Conservation (phyloP, 768 basidiomycete genomes). For the Rhizopogon roseolus region DNA sequence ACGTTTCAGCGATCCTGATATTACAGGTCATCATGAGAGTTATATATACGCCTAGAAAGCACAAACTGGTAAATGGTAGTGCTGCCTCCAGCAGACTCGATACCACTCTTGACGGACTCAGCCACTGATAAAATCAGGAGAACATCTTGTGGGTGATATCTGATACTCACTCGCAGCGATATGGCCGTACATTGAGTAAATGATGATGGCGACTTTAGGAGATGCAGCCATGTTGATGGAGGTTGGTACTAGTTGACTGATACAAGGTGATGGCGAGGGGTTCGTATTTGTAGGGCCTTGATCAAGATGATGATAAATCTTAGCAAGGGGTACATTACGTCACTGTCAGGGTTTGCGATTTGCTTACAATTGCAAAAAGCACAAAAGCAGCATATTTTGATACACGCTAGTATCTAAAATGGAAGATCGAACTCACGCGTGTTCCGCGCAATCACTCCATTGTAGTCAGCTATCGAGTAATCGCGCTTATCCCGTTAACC, state of each 20-base stretch:
- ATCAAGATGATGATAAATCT: neutral
- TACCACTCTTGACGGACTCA: conserved; percentile 41
- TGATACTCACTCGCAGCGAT: conserved; percentile 53
- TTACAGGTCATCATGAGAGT: neutral
- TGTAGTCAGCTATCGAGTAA: neutral
- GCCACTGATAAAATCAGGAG: conserved; percentile 46
- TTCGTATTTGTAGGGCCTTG: neutral
- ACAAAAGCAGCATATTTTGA: neutral
- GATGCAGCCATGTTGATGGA: conserved; percentile 30
- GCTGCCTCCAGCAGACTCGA: conserved; percentile 43
- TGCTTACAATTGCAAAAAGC: neutral
- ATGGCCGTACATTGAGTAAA: conserved; percentile 75
- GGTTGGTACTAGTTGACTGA: neutral
- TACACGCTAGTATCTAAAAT: neutral
- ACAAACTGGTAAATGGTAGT: conserved; percentile 54
- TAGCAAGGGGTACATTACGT: neutral
- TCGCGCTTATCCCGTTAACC: too few relatives aligned
- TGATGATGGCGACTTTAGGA: conserved; percentile 63
- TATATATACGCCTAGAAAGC: neutral
- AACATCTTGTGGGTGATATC: neutral
- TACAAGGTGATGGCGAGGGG: neutral
- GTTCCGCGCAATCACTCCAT: neutral
- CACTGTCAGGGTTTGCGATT: neutral
- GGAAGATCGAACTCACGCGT: conserved; percentile 6
- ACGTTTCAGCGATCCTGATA: conserved; percentile 74